Conservation (phyloP, 495 filamentous ascomycete genomes). For the Talaromyces wortmannii region DNA sequence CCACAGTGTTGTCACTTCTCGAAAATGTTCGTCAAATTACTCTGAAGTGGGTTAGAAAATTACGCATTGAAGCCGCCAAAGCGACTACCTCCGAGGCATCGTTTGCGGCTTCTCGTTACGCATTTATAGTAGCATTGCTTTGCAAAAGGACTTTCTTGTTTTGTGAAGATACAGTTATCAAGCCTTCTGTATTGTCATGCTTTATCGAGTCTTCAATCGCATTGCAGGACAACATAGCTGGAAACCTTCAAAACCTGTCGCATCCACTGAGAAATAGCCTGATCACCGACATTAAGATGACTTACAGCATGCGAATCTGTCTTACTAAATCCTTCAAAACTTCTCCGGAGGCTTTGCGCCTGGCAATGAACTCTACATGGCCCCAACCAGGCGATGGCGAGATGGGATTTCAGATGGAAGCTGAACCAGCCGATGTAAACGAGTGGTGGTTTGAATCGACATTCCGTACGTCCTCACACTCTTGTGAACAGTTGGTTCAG, state of each 20-base stretch:
- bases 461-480: conserved; percentile 4
- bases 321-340: conserved; percentile 13
- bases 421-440: conserved; percentile 8
- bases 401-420: conserved; percentile 15
- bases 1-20: conserved; percentile 6
- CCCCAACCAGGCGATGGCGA: background rate
- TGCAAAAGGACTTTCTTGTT: conserved; percentile 31
- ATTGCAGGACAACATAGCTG: conserved; percentile 25
- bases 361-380: conserved; percentile 13
- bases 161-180: conserved; percentile 20
- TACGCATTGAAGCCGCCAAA: conserved; percentile 35
- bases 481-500: conserved; percentile 20
- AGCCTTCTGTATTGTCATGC: conserved; percentile 6
- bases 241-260: conserved; percentile 8
- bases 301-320: conserved; percentile 22
- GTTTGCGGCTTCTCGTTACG: conserved; percentile 14
- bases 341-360: conserved; percentile 14
- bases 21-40: conserved; percentile 15
- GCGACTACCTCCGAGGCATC: conserved; percentile 29
- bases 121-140: conserved; percentile 21
- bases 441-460: conserved; percentile 20
- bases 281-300: conserved; percentile 40
- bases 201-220: conserved; percentile 28
- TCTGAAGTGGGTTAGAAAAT: conserved; percentile 31
- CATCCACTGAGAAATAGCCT: conserved; percentile 20